These are phyloP conservation scores for Carex littledalei DNA, from an alignment of 176 grass and related monocot species.

Conservation along the genomic window DNA sequence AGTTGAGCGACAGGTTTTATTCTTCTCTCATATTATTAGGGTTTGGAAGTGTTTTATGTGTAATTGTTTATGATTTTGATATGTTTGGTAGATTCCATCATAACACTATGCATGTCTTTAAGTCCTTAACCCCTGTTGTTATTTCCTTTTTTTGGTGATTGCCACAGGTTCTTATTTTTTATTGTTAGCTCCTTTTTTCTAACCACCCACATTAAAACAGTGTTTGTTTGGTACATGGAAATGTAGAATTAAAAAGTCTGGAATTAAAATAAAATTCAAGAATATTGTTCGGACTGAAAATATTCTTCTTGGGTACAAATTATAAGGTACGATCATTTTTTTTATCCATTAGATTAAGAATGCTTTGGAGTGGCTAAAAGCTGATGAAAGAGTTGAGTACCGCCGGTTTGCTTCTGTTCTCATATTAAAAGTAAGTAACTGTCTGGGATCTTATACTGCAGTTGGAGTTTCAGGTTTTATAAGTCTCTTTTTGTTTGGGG, in stretches of 20 bases:
- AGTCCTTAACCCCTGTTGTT: neutral
- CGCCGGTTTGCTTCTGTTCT: constrained; percentile 93
- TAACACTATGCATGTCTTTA: neutral
- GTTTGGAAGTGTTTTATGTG: neutral
- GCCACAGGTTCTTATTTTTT: neutral
- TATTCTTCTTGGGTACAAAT: neutral
- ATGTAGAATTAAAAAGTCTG: neutral
- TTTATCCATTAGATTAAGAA: constrained; percentile 66
- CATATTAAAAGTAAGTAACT: constrained; percentile 92
- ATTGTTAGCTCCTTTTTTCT: neutral
- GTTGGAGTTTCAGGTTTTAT: neutral
- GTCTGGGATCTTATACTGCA: neutral
- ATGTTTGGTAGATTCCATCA: constrained; percentile 7
- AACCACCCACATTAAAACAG: neutral
- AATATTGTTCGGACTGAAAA: neutral
- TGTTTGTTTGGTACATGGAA: neutral
- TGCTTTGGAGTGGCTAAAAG: constrained; percentile 83
- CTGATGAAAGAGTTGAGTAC: constrained; percentile 78
- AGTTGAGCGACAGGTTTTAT: constrained; percentile 72
- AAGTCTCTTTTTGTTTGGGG: neutral
- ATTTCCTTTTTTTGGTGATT: neutral
- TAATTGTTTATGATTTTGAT: constrained; percentile 5
- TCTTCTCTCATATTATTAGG: neutral
- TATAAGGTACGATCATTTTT: neutral
- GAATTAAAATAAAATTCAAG: neutral